Evolutionary conservation across 805 yeast species (phyloP), one percentile per base, ranked within the genome.

Genomic region (Clavispora santaluciae): DNA sequence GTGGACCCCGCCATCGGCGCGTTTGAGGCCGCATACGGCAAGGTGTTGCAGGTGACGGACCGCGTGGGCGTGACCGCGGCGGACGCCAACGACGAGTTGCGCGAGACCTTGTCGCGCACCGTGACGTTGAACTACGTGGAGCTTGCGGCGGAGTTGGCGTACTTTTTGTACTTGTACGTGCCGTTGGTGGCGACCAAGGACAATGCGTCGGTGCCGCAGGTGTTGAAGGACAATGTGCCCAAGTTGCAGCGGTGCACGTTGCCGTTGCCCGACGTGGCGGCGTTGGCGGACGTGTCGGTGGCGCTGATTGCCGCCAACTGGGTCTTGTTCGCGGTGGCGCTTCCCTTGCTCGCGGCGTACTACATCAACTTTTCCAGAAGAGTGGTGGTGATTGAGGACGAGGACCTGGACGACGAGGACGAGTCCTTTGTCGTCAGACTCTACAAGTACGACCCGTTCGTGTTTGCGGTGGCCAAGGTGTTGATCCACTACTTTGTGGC

Each of bases 291-390:
- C 25, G 51, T 45, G 33, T 51, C 55, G 30, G 55, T 61, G 35
- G 39, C 60, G 30, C 54, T 70, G n/a, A 59, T 70, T 16, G 46
- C 70, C 7, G 38, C 13, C 39, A 45, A 49, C 45, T 77, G 81
- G 81, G 37, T 50, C n/a, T 26, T 66, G 5, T 52, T 61, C 35
- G 60, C 78, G 6, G 54, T 72, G 30, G 44, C 59, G 6, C 40
- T 69, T 22, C 83, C 83, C 29, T 55, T 63, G 43, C 23, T 64
- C 30, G 49, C 61, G 25, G 71, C 80, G 13, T 77, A 73, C 60
- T 77, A 73, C 60, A 51, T 77, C 51, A 77, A 77, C 60, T 75
- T 75, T 53, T 63, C 79, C 42, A 62, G 68, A 56, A 61, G 73
- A 54, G 58, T 62, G 28, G 57, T 64, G 36, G 59, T 55, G 20